Percentiles rank a stretch among this genome's conserved stretches.
phyloP scores from a whole-genome alignment of 495 filamentous ascomycete genomes.

The Sordaria brevicollis region DNA sequence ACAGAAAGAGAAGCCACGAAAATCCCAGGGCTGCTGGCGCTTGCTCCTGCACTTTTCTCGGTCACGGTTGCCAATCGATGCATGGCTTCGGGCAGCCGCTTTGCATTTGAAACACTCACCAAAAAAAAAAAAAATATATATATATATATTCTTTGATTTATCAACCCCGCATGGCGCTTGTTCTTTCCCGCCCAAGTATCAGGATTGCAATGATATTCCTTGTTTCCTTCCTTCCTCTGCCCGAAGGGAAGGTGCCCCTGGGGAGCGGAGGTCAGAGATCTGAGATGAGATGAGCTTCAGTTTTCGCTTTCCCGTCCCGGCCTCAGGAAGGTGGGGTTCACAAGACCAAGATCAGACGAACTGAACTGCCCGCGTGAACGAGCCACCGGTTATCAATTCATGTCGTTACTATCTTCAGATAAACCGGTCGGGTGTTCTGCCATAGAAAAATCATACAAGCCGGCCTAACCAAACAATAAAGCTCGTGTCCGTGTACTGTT shows the following conservation, averaged over 20 bases:
- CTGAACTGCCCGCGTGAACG: not conserved
- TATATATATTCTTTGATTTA: no score
- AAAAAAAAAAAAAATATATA: not conserved
- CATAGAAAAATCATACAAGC: no score
- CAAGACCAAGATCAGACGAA: not conserved
- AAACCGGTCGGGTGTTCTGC: no score
- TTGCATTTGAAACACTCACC: not conserved
- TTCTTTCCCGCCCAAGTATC: not conserved
- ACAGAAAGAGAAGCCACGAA: not conserved
- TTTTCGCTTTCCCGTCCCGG: not conserved
- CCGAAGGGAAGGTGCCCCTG: no score
- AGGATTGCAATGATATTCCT: not conserved
- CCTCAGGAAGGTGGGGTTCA: not conserved
- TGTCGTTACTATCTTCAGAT: no score
- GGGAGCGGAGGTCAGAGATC: not conserved
- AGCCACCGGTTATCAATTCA: not conserved
- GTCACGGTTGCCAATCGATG: not conserved
- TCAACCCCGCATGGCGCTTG: not conserved
- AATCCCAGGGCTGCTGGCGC: no score
- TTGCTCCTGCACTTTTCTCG: not conserved
- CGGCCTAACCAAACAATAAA: no score
- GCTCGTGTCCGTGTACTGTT: no score
- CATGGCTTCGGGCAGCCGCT: not conserved
- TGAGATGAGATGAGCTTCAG: not conserved
- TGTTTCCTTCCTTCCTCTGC: not conserved